Base-by-base conservation (phyloP, 1,284 basidiomycete species). In the Sparassis latifolia region DNA sequence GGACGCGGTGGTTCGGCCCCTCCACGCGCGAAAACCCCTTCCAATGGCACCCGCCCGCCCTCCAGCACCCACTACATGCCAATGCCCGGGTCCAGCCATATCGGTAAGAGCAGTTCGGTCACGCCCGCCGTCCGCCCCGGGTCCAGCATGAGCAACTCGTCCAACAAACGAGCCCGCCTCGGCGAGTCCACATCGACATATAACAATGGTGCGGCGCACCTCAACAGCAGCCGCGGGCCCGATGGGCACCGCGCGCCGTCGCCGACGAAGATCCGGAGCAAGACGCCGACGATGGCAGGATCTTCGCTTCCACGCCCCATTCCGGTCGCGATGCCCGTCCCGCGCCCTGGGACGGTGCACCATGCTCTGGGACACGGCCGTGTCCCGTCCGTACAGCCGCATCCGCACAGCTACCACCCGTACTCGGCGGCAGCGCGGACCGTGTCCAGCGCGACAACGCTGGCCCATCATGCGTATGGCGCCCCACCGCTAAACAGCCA, bases 101-200 rank as follows among this genome's bases (percentile, higher is more conserved):
- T 58, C n/a, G 52, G 53, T 10, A 30, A 49, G 42, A 59, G 37
- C 58, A 54, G 40, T 12, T 66, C 66, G 2, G 75, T 81, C 29
- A 84, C 81, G 3, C 82, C 84, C 2, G 80, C 81, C 2, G 72
- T 83, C 33, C 73, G 83, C 33, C 65, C 78, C 3, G 74, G 71
- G 10, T 76, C 79, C 1, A 72, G 71, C 44, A 66, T 69, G 37
- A 58, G 68, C 3, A 75, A 76, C 1, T 69, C 69, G 30, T 75
- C 83, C 4, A 79, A 74, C 52, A 87, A 86, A 62, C 71, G 82
- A 32, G 78, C 75, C 59, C 75, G 74, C 49, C 63, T 85, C 28
- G 72, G 67, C 2, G 77, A 81, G 39, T 52, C 64, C 3, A 58
- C 66, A 9, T 41, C 58, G 10, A 30, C 54, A 29, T 48, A 59